Evolutionary conservation across 257 asterid genomes (phyloP).

Genomic region (Sherardia arvensis): DNA sequence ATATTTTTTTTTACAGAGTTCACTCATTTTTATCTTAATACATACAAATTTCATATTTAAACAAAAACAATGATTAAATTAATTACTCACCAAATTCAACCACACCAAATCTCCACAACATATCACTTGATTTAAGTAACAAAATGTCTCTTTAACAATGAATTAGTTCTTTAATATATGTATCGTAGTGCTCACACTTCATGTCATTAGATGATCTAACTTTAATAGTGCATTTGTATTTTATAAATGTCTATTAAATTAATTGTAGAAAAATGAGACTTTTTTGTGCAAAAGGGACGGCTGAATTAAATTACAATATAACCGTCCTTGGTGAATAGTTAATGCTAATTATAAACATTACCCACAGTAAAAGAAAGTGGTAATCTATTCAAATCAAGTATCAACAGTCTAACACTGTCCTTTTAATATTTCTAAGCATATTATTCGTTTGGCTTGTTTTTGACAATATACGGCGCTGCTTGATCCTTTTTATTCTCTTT

Average conservation of each 20-base stretch:
- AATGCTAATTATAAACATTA: not conserved
- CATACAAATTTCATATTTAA: too few species aligned
- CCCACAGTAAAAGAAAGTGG: not conserved
- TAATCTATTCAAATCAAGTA: not conserved
- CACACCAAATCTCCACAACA: too few species aligned
- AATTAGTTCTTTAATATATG: not conserved
- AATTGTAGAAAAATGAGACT: not conserved
- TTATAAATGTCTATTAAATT: not conserved
- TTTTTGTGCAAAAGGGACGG: not conserved
- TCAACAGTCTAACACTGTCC: not conserved
- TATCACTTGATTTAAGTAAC: too few species aligned
- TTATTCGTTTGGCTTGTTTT: too few species aligned
- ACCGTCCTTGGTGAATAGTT: not conserved
- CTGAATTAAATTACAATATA: too few species aligned
- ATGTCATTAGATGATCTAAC: not conserved
- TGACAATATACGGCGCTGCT: too few species aligned
- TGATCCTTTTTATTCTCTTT: too few species aligned
- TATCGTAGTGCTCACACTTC: not conserved
- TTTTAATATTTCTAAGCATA: not conserved
- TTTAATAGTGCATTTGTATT: not conserved
- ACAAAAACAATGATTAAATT: too few species aligned
- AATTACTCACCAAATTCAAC: too few species aligned
- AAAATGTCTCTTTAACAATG: too few species aligned
- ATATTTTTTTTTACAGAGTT: too few species aligned
- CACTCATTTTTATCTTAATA: too few species aligned